phyloP scores from a whole-genome alignment of 169 alveolate species.

The Cryptosporidium parvum region DNA sequence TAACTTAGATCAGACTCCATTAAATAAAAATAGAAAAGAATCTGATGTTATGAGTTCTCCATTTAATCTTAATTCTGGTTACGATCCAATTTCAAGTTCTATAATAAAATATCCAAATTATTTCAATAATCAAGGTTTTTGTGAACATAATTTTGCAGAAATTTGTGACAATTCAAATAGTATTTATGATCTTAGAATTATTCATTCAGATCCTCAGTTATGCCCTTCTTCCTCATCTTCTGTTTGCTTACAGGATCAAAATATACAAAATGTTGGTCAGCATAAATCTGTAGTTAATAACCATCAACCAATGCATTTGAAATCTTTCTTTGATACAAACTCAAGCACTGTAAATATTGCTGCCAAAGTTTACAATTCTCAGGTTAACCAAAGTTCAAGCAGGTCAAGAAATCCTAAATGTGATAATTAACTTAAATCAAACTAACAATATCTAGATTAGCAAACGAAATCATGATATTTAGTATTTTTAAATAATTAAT shows the following conservation, averaged over 20 bases:
- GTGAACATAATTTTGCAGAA: neutral
- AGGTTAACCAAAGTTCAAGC: slow-evolving; percentile 24
- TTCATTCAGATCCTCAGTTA: neutral
- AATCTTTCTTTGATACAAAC: slow-evolving; percentile 44
- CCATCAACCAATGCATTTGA: slow-evolving; percentile 55
- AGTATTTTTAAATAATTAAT: neutral
- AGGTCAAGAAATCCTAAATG: slow-evolving; percentile 16
- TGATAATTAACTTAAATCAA: neutral
- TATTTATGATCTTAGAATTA: neutral
- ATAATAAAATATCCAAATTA: slow-evolving; percentile 9
- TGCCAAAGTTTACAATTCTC: slow-evolving; percentile 50
- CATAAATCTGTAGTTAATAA: neutral
- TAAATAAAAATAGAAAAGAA: neutral
- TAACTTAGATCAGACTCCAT: slow-evolving; percentile 14
- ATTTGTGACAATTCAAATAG: neutral
- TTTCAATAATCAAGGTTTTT: neutral
- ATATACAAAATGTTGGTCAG: neutral
- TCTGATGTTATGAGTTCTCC: neutral
- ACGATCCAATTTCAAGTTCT: slow-evolving; percentile 44
- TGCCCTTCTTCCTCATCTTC: neutral
- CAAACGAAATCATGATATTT: neutral
- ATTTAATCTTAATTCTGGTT: slow-evolving; percentile 46
- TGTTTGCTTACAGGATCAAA: neutral
- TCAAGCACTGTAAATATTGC: slow-evolving; percentile 52
- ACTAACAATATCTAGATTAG: neutral